Evolutionary conservation across 352 stramenopile genomes (phyloP).

Genomic region (Albugo laibachii): DNA sequence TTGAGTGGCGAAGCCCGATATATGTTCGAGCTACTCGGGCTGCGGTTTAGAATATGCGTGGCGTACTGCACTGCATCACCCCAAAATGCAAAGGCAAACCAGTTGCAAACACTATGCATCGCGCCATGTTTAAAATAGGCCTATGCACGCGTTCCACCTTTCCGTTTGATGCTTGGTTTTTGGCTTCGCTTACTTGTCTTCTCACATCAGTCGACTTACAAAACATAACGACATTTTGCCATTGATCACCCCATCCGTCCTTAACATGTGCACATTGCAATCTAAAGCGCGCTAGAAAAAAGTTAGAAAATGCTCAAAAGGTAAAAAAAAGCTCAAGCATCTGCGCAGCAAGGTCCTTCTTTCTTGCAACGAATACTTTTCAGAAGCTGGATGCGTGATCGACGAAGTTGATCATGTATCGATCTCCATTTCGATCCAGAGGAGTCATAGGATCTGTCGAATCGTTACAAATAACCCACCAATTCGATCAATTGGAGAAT

Average conservation of each 20-base stretch:
- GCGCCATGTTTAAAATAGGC: not conserved
- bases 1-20: conserved; percentile 1
- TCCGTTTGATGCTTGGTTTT: not conserved
- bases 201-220: too few species aligned
- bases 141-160: not conserved
- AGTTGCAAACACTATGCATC: conserved; percentile 1
- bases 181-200: not conserved
- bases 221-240: not conserved
- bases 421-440: not conserved
- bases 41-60: conserved; percentile 1
- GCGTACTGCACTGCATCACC: conserved; percentile 5
- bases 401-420: not conserved
- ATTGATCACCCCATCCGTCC: not conserved
- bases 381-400: not conserved
- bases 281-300: not conserved
- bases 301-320: not conserved
- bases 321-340: not conserved
- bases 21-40: not conserved
- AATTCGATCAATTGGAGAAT: not conserved
- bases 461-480: not conserved
- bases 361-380: not conserved
- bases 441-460: not conserved
- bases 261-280: not conserved
- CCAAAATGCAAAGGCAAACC: conserved; percentile 3
- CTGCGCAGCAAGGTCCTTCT: not conserved